phyloP scores from a whole-genome alignment of 495 filamentous ascomycete genomes.

The Pseudoneurospora amorphoporcata region DNA sequence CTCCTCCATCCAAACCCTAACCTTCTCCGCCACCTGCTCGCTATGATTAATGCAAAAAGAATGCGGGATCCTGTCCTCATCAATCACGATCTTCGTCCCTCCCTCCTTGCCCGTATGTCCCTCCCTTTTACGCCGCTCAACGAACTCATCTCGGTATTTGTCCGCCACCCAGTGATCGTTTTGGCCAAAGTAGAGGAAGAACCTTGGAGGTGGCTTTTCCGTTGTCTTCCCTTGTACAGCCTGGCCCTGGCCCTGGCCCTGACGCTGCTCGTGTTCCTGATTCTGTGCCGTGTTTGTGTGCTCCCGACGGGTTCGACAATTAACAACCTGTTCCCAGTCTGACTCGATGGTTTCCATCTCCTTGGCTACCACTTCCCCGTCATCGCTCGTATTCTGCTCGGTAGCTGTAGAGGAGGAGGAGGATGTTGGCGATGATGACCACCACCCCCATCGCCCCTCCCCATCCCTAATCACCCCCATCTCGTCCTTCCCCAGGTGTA shows the following conservation, averaged over 20 bases:
- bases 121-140: constrained; percentile 37
- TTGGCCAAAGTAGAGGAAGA: constrained; percentile 73
- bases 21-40: constrained; percentile 56
- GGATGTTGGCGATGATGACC: constrained; percentile 26
- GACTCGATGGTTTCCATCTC: background rate
- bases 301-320: background rate
- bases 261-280: constrained; percentile 1
- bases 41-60: constrained; percentile 69
- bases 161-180: constrained; percentile 78
- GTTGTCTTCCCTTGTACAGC: too few relatives aligned
- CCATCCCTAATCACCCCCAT: constrained; percentile 67
- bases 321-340: background rate
- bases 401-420: too few relatives aligned
- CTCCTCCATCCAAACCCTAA: constrained; percentile 48
- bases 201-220: constrained; percentile 32
- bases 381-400: background rate
- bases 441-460: constrained; percentile 69
- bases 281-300: too few relatives aligned
- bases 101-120: constrained; percentile 16
- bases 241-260: background rate
- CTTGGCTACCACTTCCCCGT: background rate
- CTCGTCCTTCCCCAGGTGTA: constrained; percentile 57
- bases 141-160: constrained; percentile 62
- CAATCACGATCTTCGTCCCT: constrained; percentile 60
- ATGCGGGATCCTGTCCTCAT: constrained; percentile 64